Evolutionary conservation across 768 basidiomycete genomes (phyloP).

Genomic region (Suillus lakei): DNA sequence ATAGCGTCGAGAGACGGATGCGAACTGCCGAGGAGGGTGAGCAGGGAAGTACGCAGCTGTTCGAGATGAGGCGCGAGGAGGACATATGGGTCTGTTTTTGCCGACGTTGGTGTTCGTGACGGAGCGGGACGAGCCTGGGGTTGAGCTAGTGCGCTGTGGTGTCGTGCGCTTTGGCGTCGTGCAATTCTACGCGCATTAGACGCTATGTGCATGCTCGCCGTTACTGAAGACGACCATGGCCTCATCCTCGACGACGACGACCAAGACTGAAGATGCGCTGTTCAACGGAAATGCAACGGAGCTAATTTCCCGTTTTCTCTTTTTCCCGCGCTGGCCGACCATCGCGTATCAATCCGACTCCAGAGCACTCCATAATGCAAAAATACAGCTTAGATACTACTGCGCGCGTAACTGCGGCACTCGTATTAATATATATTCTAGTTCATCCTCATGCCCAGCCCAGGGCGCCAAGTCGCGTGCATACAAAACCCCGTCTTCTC

Average conservation of each 20-base stretch:
- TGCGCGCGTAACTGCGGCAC: not conserved
- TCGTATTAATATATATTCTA: not conserved
- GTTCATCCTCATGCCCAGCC: not conserved
- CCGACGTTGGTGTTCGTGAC: slow-evolving; percentile 21
- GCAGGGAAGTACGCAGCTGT: slow-evolving; percentile 70
- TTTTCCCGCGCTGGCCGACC: slow-evolving; percentile 9
- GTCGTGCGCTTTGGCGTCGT: slow-evolving; percentile 28
- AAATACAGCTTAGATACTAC: not conserved
- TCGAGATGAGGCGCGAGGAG: slow-evolving; percentile 77
- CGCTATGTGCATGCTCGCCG: slow-evolving; percentile 21
- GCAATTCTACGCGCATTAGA: slow-evolving; percentile 10
- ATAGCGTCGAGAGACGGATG: slow-evolving; percentile 88
- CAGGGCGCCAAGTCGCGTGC: not conserved
- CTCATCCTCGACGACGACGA: slow-evolving; percentile 26
- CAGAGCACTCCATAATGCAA: not conserved
- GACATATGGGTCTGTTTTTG: slow-evolving; percentile 61
- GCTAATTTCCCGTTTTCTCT: slow-evolving; percentile 5
- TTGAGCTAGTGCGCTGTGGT: slow-evolving; percentile 46
- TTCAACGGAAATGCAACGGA: not conserved
- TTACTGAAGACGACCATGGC: slow-evolving; percentile 19
- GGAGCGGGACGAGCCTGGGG: slow-evolving; percentile 28
- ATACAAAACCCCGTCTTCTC: slow-evolving; percentile 2
- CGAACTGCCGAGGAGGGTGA: slow-evolving; percentile 82
- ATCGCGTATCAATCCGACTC: not conserved
- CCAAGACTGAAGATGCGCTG: not conserved